A percentile compares a stretch with the other conserved stretches of the same genome.
phyloP scores from a whole-genome alignment of 2,329 filamentous ascomycete genomes.

The Aspergillus sergii region DNA sequence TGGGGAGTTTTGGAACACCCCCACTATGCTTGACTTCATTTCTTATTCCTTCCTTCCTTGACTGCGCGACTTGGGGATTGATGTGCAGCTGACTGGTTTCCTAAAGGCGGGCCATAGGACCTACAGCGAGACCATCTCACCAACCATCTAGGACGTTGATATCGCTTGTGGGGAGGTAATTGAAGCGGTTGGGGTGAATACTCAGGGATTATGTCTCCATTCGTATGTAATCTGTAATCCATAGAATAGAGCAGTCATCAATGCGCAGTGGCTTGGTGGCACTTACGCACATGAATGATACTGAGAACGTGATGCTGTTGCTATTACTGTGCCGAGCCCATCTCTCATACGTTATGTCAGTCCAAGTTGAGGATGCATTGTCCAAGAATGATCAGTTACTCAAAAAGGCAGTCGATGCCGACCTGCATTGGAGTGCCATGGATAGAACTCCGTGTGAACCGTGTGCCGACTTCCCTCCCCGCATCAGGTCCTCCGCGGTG shows the following conservation, averaged over 20 bases:
- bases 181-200: too few relatives aligned
- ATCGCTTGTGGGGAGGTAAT: conserved; percentile 5
- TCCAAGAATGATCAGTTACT: too few relatives aligned
- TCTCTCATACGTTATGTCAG: not conserved
- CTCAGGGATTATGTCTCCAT: not conserved
- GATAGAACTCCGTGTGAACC: too few relatives aligned
- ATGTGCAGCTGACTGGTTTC: not conserved
- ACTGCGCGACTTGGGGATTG: not conserved
- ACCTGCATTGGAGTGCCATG: too few relatives aligned
- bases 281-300: not conserved
- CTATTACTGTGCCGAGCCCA: not conserved
- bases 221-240: not conserved
- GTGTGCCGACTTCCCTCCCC: not conserved
- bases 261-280: not conserved
- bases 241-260: not conserved
- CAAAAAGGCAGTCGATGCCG: too few relatives aligned
- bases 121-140: not conserved
- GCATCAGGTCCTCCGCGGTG: not conserved
- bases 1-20: not conserved
- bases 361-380: not conserved
- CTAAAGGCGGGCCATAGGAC: not conserved
- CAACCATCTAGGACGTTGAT: not conserved
- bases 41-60: not conserved
- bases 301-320: not conserved
- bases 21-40: not conserved